These are phyloP conservation scores for Lipomyces sp. DNA, from an alignment of 805 yeast species.

Conservation along the genomic window DNA sequence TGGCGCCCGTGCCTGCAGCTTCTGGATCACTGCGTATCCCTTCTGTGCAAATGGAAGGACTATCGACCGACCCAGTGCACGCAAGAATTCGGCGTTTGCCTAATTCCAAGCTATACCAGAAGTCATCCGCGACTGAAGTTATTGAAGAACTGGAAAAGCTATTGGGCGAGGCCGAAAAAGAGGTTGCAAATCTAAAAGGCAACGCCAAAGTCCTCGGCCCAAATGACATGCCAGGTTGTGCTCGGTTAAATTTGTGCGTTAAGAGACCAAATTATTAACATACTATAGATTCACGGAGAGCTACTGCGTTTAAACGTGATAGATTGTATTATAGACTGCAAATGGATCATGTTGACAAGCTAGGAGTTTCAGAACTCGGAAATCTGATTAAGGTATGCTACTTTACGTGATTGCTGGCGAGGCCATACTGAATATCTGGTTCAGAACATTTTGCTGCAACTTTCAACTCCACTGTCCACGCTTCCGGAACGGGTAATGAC, in stretches of 20 bases:
- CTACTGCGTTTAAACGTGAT: conserved; percentile 2
- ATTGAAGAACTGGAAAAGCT: conserved; percentile 27
- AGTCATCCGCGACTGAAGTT: conserved; percentile 1
- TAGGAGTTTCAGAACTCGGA: conserved; percentile 35
- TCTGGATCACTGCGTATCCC: background rate
- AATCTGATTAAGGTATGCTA: conserved; percentile 32
- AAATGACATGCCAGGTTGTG: conserved; percentile 30
- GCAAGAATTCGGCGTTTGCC: background rate
- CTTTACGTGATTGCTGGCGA: background rate
- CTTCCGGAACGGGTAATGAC: conserved; percentile 30
- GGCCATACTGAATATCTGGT: background rate
- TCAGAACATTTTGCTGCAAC: conserved; percentile 46
- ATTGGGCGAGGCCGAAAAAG: conserved; percentile 20
- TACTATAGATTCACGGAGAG: conserved; percentile 15
- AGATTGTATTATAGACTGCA: conserved; percentile 29
- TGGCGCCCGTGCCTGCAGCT: background rate
- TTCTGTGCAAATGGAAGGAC: background rate
- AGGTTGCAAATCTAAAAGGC: conserved; percentile 21
- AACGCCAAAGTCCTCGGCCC: conserved; percentile 29
- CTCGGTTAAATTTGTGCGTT: background rate
- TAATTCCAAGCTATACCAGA: background rate
- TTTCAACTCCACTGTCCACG: conserved; percentile 55
- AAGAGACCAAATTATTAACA: background rate
- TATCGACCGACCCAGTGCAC: background rate
- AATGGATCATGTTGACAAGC: conserved; percentile 34